Base-by-base conservation (phyloP, 1,284 basidiomycete species). In the Blastosporella zonata region DNA sequence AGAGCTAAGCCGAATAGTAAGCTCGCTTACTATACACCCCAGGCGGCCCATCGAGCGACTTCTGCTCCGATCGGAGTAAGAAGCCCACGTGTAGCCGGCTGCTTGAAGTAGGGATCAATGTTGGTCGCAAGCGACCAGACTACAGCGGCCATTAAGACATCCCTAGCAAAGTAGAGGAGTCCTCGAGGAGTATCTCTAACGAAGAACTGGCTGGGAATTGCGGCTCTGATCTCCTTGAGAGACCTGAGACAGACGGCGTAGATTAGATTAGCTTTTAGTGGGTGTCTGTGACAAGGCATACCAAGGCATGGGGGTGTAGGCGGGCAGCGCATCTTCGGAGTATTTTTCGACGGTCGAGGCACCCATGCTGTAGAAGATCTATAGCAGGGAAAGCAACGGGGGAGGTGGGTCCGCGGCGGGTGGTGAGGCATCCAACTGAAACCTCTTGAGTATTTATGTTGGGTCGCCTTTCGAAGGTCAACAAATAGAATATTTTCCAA, bases 161-260 rank as follows among this genome's bases (percentile, higher is more conserved):
- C 79, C 8, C 78, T 71, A 40, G 62, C 58, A 25, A 78, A 62
- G 58, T 73, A 78, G 3, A 62, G 45, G 0, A 77, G 46, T 5
- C 72, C 68, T 42, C 61, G 63, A 3, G 47, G 40, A 0, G 71
- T 73, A 43, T 70, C 62, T 13, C 73, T 67, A 6, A 70, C 59
- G 55, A 79, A 79, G 33, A 74, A 67, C 27, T 69, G 69, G 1
- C 70, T 49, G 0, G 81, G 81, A 25, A 83, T 80, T 13, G 75
- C 76, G 33, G 66, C 68, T 18, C 76, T 70, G 28, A 83, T 80
- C 49, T 82, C 75, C 50, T 73, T 70, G 43, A 81, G 62, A 33
- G 75, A 71, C 72, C 73, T 75, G 12, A 12, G 57, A 56, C 39
- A 27, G 33, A n/a, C 38, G 35, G 25, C 33, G 41, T 23, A 50